Base-by-base conservation (phyloP, 768 basidiomycete genomes). In the Lyophyllum decastes region DNA sequence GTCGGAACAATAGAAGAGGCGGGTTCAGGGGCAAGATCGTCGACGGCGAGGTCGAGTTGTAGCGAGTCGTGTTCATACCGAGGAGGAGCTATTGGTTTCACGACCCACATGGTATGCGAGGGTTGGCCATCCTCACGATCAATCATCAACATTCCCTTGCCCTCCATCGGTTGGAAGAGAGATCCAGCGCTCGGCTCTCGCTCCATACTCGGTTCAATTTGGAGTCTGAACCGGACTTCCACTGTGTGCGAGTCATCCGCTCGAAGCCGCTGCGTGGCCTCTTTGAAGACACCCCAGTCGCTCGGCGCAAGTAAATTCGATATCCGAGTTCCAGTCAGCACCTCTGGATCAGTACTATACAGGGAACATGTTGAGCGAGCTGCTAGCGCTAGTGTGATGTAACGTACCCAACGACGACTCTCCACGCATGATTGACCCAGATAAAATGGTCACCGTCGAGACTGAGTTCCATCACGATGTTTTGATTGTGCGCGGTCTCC, bases 31-130 rank as follows among this genome's bases (percentile, higher is more conserved):
- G 75, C 74, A 61, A 80, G 71, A 61, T 80, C 78, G 64, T 78
- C 73, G 19, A 75, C 75, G 62, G 86, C 84, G 25, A 88, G 74
- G 21, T 82, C 71, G 50, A 89, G 83, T 52, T 83, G 71, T n/a
- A 83, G 81, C n/a, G 84, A 79, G 44, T 85, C 80, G 61, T 86
- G 77, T 67, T 90, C 85, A 64, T 82, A 86, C 52, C 87, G 86
- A 52, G 91, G 84, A 49, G 86, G 75, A 41, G 85, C 83, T 57
- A 89, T 82, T 30, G 94, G 92, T 69, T 89, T 94, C 72, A 95
- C 85, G 45, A 96, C 94, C 95, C 95, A 98, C 95, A 98, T 97
- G 14, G 95, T 96, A 72, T 98, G 97, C 16, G 94, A 92, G 14
- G 94, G 87, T 58, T 85, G 83, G 17, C 90, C 90, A 53, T 88